Evolutionary conservation across 345 rosid genomes (phyloP), one percentile per base, ranked within the genome.

Genomic region (Eucalyptus sp.): DNA sequence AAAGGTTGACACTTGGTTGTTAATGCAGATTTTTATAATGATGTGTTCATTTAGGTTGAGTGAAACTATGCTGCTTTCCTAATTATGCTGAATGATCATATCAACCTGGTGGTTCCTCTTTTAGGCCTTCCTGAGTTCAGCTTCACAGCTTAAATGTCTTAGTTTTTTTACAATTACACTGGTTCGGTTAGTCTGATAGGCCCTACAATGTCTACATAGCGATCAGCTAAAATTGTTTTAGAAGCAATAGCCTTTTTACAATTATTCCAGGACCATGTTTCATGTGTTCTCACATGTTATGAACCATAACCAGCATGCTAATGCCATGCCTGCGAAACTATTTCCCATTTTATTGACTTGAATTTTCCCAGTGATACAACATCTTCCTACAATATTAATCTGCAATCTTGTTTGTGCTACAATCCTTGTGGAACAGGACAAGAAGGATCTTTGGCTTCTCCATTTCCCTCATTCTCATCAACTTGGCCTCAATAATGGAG

Each of bases 401-500:
- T 51, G 29, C 41, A n/a, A 51, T 51, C 17, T 51, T 51, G 48
- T 41, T 76, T 41, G 84, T 20, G 48, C 48, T 41, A 76, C 81
- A 49, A 71, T 81, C 88, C 86, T 44, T 81, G 86, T 91, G 90
- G 88, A 58, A 91, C 97, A 98, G 99, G 93, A 91, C 94, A 88
- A 94, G 93, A 90, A 98, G 90, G 94, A 81, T 98, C 62, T 95
- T 94, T 44, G 99, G 99, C 56, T 87, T 98, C 92, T 96, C 99
- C 87, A 90, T 97, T 37, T 98, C 99, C 86, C 91, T 98, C 89
- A 88, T 98, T 66, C 95, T 97, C 4, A 98, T 98, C 91, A 97
- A 98, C 93, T 88, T 98, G 94, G 99, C 98, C 86, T 96, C 99
- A 54, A 94, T 97, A 52, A 98, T 98, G 99, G 99, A 98, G 88